phyloP scores from a whole-genome alignment of 768 basidiomycete species.

The Termitomyces sp. region DNA sequence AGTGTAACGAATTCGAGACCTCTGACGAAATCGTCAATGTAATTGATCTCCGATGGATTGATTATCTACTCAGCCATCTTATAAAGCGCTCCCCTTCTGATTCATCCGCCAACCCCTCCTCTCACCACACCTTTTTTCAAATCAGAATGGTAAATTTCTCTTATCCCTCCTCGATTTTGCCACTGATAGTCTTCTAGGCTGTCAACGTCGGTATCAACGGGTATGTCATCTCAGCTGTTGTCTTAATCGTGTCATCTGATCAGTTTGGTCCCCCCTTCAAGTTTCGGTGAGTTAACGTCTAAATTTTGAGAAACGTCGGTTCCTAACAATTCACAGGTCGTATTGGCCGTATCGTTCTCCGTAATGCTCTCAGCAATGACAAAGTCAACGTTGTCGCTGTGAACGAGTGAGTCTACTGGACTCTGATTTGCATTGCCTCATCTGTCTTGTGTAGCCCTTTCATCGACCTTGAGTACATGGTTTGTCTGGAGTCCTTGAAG shows the following conservation, averaged over 20 bases:
- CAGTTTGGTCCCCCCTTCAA: constrained; percentile 19
- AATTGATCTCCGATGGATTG: constrained; percentile 26
- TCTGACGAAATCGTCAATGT: not conserved
- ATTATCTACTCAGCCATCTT: constrained; percentile 20
- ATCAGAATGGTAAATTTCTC: constrained; percentile 21
- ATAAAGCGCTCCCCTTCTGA: constrained; percentile 16
- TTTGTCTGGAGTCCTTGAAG: constrained; percentile 26
- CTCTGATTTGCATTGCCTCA: constrained; percentile 4
- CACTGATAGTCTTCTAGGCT: constrained; percentile 35
- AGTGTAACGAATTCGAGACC: constrained; percentile 12
- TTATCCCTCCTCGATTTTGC: not conserved
- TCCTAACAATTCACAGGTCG: constrained; percentile 60
- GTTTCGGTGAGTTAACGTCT: constrained; percentile 64
- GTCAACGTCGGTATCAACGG: constrained; percentile 94
- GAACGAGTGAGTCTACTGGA: constrained; percentile 2
- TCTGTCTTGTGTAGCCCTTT: constrained; percentile 65
- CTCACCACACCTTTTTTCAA: constrained; percentile 11
- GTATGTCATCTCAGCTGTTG: constrained; percentile 42
- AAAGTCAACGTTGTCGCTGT: constrained; percentile 35
- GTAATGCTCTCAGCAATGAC: constrained; percentile 97
- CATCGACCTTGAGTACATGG: constrained; percentile 98
- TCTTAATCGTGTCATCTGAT: constrained; percentile 12
- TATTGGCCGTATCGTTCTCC: constrained; percentile 97
- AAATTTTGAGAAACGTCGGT: not conserved
- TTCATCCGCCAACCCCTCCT: constrained; percentile 12